phyloP scores from a whole-genome alignment of 106 monocot genomes.

The Dendrobium officinale region DNA sequence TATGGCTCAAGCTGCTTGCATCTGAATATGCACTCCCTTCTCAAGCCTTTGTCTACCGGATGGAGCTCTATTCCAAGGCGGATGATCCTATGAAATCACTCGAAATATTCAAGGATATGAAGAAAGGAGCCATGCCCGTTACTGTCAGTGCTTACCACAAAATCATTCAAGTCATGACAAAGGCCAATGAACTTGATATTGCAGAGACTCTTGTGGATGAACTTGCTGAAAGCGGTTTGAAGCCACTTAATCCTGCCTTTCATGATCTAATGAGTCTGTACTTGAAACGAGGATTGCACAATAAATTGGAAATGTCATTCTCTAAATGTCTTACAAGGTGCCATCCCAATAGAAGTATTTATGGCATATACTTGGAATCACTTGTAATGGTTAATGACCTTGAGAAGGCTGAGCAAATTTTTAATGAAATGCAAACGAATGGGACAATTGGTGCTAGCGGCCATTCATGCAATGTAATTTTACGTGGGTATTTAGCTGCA shows the following conservation, averaged over 20 bases:
- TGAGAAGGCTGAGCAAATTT: conserved; percentile 72
- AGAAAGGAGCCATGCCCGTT: conserved; percentile 14
- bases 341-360: conserved; percentile 49
- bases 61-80: conserved; percentile 65
- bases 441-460: conserved; percentile 46
- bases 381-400: conserved; percentile 42
- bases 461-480: conserved; percentile 57
- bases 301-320: conserved; percentile 52
- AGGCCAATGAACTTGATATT: conserved; percentile 40
- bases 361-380: conserved; percentile 73
- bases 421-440: conserved; percentile 62
- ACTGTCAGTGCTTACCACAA: conserved; percentile 63
- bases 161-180: conserved; percentile 81
- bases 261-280: conserved; percentile 74
- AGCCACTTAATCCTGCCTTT: conserved; percentile 70
- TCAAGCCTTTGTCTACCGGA: conserved; percentile 67
- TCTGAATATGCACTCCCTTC: conserved; percentile 42
- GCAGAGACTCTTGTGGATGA: conserved; percentile 57
- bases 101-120: conserved; percentile 73
- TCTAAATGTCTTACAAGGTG: conserved; percentile 40
- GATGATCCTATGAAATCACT: conserved; percentile 69
- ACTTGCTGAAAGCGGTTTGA: conserved; percentile 51
- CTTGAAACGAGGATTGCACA: conserved; percentile 42
- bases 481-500: conserved; percentile 56
- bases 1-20: conserved; percentile 57